Percentiles rank a stretch among this genome's conserved stretches.
Conservation (phyloP, 805 yeast species). For the Starmerella geochares region DNA sequence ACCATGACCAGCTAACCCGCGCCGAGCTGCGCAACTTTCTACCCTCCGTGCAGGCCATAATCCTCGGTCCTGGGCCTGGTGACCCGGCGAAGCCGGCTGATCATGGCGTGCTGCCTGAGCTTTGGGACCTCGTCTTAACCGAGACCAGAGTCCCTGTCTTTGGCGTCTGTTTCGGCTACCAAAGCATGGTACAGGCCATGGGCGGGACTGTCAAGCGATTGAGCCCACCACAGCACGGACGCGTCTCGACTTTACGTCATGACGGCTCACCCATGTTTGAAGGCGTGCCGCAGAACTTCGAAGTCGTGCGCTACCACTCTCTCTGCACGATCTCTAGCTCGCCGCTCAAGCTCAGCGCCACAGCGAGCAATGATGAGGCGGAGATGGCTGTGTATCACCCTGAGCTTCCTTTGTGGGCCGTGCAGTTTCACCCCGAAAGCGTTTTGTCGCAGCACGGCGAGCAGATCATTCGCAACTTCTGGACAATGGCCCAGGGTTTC, state of each 20-base stretch:
- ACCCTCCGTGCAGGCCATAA: conserved; percentile 55
- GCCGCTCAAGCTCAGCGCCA: conserved; percentile 7
- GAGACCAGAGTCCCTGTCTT: conserved; percentile 50
- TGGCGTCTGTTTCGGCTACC: conserved; percentile 93
- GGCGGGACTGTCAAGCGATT: conserved; percentile 51
- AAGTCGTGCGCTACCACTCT: conserved; percentile 84
- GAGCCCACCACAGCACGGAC: conserved; percentile 70
- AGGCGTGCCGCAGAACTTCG: conserved; percentile 38
- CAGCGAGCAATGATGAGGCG: conserved; percentile 35
- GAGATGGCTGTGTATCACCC: conserved; percentile 73
- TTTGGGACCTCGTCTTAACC: conserved; percentile 37
- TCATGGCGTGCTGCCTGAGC: conserved; percentile 56
- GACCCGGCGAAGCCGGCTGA: conserved; percentile 57
- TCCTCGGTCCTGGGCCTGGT: conserved; percentile 98
- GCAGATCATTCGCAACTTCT: conserved; percentile 52
- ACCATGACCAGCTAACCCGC: conserved; percentile 45
- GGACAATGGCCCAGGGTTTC: conserved; percentile 37
- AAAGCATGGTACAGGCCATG: conserved; percentile 55
- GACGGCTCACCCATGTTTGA: conserved; percentile 34
- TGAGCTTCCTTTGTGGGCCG: conserved; percentile 68
- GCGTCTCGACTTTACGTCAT: conserved; percentile 46
- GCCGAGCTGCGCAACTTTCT: conserved; percentile 37
- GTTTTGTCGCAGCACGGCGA: conserved; percentile 68
- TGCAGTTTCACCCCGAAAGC: conserved; percentile 96
- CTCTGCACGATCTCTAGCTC: conserved; percentile 40